Conservation (phyloP, 805 yeast species). For the Debaryomyces prosopidis region DNA sequence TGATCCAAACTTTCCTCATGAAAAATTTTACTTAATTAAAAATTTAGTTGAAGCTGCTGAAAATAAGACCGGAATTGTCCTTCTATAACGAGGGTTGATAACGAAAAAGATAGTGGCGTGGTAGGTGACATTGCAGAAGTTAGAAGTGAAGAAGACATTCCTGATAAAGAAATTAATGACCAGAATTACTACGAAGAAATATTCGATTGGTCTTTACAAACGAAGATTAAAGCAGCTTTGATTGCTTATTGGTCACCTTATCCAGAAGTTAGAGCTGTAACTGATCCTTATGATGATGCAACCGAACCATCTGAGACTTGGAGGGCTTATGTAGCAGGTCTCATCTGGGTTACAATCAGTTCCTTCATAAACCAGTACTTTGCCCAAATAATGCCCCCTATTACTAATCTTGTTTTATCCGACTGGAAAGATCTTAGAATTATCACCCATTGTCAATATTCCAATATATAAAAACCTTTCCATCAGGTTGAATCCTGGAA, state of each 20-base stretch:
- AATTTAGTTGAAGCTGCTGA: slow-evolving; percentile 10
- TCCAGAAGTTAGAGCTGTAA: slow-evolving; percentile 66
- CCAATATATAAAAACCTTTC: slow-evolving; percentile 31
- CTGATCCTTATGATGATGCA: slow-evolving; percentile 57
- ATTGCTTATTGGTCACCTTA: slow-evolving; percentile 54
- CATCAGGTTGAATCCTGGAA: slow-evolving; percentile 57
- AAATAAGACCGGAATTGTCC: too few relatives aligned
- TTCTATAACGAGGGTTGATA: too few relatives aligned
- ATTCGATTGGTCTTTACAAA: slow-evolving; percentile 34
- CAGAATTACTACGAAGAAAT: slow-evolving; percentile 9
- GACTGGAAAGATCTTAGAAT: slow-evolving; percentile 39
- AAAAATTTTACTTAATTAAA: slow-evolving; percentile 34
- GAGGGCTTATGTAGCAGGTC: slow-evolving; percentile 55
- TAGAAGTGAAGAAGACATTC: neutral
- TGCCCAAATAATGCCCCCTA: slow-evolving; percentile 53
- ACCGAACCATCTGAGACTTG: slow-evolving; percentile 50
- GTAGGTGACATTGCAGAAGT: neutral
- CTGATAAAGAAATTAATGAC: slow-evolving; percentile 1
- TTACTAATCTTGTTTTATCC: slow-evolving; percentile 46
- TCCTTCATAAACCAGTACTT: slow-evolving; percentile 59
- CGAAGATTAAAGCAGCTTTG: slow-evolving; percentile 44
- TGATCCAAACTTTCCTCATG: slow-evolving; percentile 48
- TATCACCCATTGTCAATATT: slow-evolving; percentile 44
- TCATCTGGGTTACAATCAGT: slow-evolving; percentile 54
- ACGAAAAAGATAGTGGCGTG: neutral